Base-by-base conservation (phyloP, 2,329 filamentous ascomycete genomes). In the Acephala macrosclerotiorum region DNA sequence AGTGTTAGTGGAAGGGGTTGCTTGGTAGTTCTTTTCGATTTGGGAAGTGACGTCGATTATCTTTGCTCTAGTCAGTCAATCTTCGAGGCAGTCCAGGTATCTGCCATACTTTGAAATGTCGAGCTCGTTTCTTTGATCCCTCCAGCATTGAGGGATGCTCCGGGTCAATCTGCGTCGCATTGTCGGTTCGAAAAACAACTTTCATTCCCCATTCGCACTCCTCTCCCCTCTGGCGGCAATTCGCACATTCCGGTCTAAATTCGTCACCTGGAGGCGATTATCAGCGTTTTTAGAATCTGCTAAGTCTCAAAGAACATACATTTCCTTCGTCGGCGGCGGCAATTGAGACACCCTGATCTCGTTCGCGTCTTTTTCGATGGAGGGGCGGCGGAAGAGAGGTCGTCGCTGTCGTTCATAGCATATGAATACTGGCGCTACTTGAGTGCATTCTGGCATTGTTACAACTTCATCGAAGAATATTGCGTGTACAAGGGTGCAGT, bases 101-200 rank as follows among this genome's bases (percentile, higher is more conserved):
- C 49, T 35, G 18, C 18, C 45, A 40, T n/a, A 42, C 22, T 25
- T 56, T 38, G 22, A 56, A 56, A 25, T 36, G 59, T 9, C 49
- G 59, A 51, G 58, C 60, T 57, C 60, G 7, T 51, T 60, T 60
- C 29, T 40, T 49, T 51, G 58, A 60, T 51, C 58, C 58, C 62
- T 74, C 73, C 22, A 68, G 74, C 75, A 77, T 77, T 0, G 75
- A 76, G 9, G 74, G 74, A 66, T 76, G 74, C 53, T 74, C 71
- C 3, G 73, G 66, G 45, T 71, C 72, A 20, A 76, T 60, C 18
- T 72, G 65, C 56, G 69, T 77, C 58, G 75, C 73, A 65, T 77
- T 76, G 40, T 72, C 70, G 61, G 75, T 74, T 14, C 73, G 73
- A 56, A 77, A 78, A 7, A 71, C 72, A 26, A 76, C 73, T 26